A percentile compares a stretch with the other conserved stretches of the same genome.
Conservation (phyloP, 73 alveolate species). For the Stentor coeruleus region DNA sequence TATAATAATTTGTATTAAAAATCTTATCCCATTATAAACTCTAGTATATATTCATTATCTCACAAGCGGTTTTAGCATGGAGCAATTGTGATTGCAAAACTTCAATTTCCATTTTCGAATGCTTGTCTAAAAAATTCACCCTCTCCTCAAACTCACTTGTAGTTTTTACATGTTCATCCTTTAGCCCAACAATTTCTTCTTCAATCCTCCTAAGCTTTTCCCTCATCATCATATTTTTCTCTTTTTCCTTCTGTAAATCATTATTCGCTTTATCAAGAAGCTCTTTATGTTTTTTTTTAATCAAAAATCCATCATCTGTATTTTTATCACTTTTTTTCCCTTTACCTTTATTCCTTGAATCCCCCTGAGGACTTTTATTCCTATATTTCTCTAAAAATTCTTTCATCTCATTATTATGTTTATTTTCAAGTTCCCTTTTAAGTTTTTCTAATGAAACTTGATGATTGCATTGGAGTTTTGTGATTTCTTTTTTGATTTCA, state of each 20-base stretch:
- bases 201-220: neutral
- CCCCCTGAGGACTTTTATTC: too few species aligned
- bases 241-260: neutral
- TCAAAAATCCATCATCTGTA: neutral
- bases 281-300: slow-evolving; percentile 12
- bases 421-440: neutral
- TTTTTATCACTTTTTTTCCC: too few species aligned
- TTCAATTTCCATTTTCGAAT: slow-evolving; percentile 6
- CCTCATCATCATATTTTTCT: neutral
- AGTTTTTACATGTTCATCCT: neutral
- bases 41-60: too few species aligned
- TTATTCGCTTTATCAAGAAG: neutral
- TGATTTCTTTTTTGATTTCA: neutral
- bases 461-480: neutral
- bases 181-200: neutral
- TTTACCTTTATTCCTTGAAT: too few species aligned
- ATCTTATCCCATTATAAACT: too few species aligned
- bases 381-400: neutral
- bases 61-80: neutral
- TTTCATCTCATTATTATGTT: neutral
- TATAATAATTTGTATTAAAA: too few species aligned
- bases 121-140: neutral
- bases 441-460: neutral
- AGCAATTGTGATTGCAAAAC: neutral
- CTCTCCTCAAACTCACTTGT: neutral